A percentile compares a stretch with the other conserved stretches of the same genome.
Evolutionary conservation across 192 early-diverging fungal genomes (phyloP).

Genomic region (Entomortierella beljakovae): DNA sequence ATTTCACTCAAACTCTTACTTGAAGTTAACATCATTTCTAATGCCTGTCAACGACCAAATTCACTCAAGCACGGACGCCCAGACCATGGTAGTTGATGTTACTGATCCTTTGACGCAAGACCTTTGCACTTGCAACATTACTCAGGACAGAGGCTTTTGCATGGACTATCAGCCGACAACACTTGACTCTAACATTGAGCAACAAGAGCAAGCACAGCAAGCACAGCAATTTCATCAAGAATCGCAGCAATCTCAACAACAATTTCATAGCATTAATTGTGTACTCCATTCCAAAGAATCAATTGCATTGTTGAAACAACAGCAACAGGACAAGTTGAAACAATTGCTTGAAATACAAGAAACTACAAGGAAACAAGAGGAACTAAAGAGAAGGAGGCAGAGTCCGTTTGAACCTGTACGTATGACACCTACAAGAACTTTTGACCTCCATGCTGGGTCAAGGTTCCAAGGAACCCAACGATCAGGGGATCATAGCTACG

Average conservation of each 20-base stretch:
- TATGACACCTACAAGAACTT: constrained; percentile 35
- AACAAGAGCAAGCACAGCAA: neutral
- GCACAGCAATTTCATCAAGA: neutral
- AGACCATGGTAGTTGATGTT: neutral
- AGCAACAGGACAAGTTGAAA: constrained; percentile 14
- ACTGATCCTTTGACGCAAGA: neutral
- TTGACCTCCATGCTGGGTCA: constrained; percentile 71
- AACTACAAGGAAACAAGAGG: neutral
- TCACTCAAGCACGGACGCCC: neutral
- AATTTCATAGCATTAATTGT: neutral
- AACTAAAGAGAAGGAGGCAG: neutral
- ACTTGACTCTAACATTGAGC: no score
- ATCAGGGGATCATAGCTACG: constrained; percentile 69
- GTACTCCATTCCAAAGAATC: neutral
- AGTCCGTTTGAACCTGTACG: constrained; percentile 33
- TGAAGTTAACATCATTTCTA: no score
- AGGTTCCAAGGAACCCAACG: constrained; percentile 75
- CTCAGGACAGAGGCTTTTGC: no score
- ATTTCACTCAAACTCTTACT: no score
- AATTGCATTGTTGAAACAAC: constrained; percentile 3
- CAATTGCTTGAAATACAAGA: constrained; percentile 1
- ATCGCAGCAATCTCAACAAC: neutral
- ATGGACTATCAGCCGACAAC: neutral
- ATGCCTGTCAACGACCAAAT: constrained; percentile 11
- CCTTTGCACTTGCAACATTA: neutral